Conservation (phyloP, 106 monocot genomes). For the Narthecium ossifragum region DNA sequence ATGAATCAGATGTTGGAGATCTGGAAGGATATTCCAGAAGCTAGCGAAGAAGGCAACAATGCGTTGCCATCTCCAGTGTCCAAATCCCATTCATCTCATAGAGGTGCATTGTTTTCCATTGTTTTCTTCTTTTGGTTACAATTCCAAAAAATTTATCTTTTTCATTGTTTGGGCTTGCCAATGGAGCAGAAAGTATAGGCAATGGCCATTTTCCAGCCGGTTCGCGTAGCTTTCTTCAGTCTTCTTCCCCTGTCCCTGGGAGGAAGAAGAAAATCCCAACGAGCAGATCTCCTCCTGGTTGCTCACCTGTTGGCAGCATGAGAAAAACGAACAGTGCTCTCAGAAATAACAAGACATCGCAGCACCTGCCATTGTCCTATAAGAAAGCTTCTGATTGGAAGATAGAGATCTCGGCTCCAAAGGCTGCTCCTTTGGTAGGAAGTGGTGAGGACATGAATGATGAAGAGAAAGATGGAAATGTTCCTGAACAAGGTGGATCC, state of each 20-base stretch:
- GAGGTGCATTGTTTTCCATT: conserved; percentile 22
- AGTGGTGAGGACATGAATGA: conserved; percentile 22
- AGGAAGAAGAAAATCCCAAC: conserved; percentile 31
- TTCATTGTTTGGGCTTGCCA: no score
- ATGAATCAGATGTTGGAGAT: conserved; percentile 90
- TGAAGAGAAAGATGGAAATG: conserved; percentile 1
- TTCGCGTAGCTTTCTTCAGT: conserved; percentile 27
- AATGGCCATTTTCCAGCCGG: conserved; percentile 15
- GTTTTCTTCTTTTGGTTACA: neutral
- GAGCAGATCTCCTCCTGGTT: conserved; percentile 58
- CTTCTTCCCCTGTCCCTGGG: conserved; percentile 23
- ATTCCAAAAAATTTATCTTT: neutral
- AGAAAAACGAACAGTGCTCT: conserved; percentile 22
- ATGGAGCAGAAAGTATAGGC: conserved; percentile 25
- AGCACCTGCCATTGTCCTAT: conserved; percentile 22
- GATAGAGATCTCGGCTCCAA: conserved; percentile 42
- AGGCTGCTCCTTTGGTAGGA: conserved; percentile 17
- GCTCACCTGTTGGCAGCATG: conserved; percentile 22
- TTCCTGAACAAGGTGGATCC: conserved; percentile 7
- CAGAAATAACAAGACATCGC: no score
- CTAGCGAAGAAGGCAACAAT: conserved; percentile 13
- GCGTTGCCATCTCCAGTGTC: neutral
- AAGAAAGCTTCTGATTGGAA: conserved; percentile 48
- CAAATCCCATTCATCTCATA: conserved; percentile 17
- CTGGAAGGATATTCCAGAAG: conserved; percentile 71